Evolutionary conservation across 2,329 filamentous ascomycete species (phyloP).

Genomic region (Lecanosticta acicola): DNA sequence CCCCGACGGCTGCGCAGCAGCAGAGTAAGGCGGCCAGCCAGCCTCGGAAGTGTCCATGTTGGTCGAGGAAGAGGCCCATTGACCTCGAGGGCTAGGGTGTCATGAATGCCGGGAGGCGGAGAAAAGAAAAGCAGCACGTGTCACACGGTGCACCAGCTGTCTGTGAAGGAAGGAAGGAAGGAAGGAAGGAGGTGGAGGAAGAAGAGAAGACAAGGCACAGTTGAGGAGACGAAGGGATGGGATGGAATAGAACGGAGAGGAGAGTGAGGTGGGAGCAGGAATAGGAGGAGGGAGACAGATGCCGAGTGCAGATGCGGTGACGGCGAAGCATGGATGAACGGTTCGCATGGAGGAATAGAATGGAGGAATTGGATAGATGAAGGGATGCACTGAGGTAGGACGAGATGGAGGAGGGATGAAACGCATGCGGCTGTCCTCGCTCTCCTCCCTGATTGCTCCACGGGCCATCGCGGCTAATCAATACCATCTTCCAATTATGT

Average conservation of each 20-base stretch:
- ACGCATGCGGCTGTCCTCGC: too few species aligned
- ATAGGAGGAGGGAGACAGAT: too few species aligned
- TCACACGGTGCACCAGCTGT: constrained; percentile 2
- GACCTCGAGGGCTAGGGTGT: constrained; percentile 18
- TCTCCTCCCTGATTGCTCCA: too few species aligned
- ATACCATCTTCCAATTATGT: too few species aligned
- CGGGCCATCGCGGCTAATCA: too few species aligned
- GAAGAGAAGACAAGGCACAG: constrained; percentile 7
- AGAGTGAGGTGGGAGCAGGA: too few species aligned
- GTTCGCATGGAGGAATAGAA: too few species aligned
- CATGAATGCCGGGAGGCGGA: constrained; percentile 21
- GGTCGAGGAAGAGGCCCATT: constrained; percentile 31
- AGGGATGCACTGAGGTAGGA: too few species aligned
- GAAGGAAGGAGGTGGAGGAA: constrained; percentile 4
- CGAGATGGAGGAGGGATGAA: too few species aligned
- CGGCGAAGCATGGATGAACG: too few species aligned
- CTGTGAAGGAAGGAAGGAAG: constrained; percentile 4
- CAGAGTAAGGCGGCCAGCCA: constrained; percentile 34
- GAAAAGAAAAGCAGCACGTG: constrained; percentile 2
- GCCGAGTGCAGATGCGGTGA: too few species aligned
- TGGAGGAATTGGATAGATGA: too few species aligned
- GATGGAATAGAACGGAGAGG: constrained; percentile 3
- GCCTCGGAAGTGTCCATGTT: constrained; percentile 27
- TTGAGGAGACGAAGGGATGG: constrained; percentile 4
- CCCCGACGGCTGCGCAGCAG: constrained; percentile 28